Evolutionary conservation across 495 filamentous ascomycete species (phyloP), one percentile per base, ranked within the genome.

Genomic region (Annulohypoxylon maeteangense): DNA sequence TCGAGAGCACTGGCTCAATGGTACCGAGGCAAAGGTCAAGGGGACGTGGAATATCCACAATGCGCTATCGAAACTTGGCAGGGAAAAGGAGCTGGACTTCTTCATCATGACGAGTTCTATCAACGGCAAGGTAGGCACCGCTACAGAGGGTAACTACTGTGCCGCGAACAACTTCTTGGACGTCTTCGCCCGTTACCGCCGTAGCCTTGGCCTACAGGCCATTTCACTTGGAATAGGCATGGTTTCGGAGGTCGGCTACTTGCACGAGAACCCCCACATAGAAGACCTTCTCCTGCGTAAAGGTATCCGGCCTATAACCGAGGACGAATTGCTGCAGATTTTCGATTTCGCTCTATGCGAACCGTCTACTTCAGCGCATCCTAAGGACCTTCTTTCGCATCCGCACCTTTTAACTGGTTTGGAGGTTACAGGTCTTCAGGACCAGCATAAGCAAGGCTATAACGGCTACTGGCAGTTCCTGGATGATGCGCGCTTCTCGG

Each of bases 41-140:
- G 86, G 84, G 8, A 74, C 31, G 1, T 60, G 64, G 55, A 38
- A 67, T 11, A 4, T 67, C 1, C 64, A 59, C 45, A 42, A 67
- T 8, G 62, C 55, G 7, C 20, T 56, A 7, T 44, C 32, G 36
- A 48, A n/a, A 4, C 20, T 51, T 4, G 71, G 54, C 31, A 79
- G 56, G 7, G 70, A 75, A 36, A 45, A 65, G 8, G 71, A 83
- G 23, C 81, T 90, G 0, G 89, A 90, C 71, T 91, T 91, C 79
- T 90, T 91, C 76, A 73, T 90, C 20, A 80, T 82, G 34, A 81
- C 89, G 14, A 87, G 85, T 10, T 89, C 87, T 1, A 66, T 85
- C 0, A 70, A 80, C 1, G 82, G 81, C 1, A 70, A 83, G 0
- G 72, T 84, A n/a, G 88, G 87, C 0, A 80, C 71, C 11, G 65